A percentile compares a stretch with the other conserved stretches of the same genome.
These are phyloP conservation scores for Xerocomus nothofagi DNA, from an alignment of 1,284 basidiomycete species.

Conservation along the genomic window DNA sequence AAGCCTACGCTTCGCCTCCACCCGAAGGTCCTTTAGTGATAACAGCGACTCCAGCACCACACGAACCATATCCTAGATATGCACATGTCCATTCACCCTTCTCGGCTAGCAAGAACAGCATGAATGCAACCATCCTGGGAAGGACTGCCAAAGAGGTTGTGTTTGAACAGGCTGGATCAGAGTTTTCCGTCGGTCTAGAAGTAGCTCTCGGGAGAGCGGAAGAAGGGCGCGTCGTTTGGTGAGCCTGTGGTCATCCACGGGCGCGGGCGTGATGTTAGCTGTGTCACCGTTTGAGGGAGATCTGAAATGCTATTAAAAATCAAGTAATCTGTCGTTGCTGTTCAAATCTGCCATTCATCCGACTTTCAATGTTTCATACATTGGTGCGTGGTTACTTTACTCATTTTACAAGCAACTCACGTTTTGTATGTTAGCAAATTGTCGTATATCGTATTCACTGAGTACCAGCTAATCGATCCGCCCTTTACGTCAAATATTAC, in stretches of 20 bases:
- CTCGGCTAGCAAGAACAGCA: conserved; percentile 14
- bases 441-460: conserved; percentile 6
- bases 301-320: conserved; percentile 9
- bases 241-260: conserved; percentile 6
- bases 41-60: conserved; percentile 16
- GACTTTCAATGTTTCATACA: conserved; percentile 1
- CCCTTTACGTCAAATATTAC: not conserved
- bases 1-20: conserved; percentile 31
- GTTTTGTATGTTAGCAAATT: not conserved
- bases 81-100: conserved; percentile 25
- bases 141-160: conserved; percentile 23
- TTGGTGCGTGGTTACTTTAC: conserved; percentile 13
- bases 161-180: conserved; percentile 32
- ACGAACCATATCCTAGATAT: conserved; percentile 29
- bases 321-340: conserved; percentile 19
- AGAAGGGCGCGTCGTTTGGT: conserved; percentile 34
- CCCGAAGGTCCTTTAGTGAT: conserved; percentile 31
- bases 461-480: conserved; percentile 16
- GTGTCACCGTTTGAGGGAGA: not conserved
- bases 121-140: conserved; percentile 13
- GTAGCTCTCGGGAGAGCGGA: conserved; percentile 36
- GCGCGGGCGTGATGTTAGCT: not conserved
- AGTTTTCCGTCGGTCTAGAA: conserved; percentile 33
- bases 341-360: conserved; percentile 11
- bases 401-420: conserved; percentile 4